phyloP scores from a whole-genome alignment of 1,139 yeast species.

The Debaryomyces sp. region DNA sequence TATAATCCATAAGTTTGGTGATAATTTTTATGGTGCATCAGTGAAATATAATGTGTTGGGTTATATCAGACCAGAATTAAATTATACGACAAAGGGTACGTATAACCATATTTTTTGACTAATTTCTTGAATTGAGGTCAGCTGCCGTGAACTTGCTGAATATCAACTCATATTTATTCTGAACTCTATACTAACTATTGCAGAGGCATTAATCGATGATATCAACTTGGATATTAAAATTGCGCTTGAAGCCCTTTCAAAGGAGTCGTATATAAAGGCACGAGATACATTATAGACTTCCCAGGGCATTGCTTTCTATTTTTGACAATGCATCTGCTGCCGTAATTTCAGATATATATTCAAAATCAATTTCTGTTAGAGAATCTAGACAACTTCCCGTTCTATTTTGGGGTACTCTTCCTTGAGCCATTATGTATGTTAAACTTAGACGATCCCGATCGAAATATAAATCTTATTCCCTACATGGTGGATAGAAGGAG shows the following conservation, averaged over 20 bases:
- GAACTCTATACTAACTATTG: constrained; percentile 16
- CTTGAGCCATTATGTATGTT: no score
- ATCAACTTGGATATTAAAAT: constrained; percentile 78
- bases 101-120: constrained; percentile 3
- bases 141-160: constrained; percentile 66
- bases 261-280: constrained; percentile 20
- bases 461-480: no score
- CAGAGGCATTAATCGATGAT: constrained; percentile 82
- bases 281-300: constrained; percentile 11
- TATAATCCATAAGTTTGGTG: constrained; percentile 69
- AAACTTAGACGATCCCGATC: no score
- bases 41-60: constrained; percentile 77
- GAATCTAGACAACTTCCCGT: no score
- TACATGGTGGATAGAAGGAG: no score
- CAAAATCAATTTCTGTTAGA: no score
- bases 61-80: constrained; percentile 86
- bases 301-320: no score
- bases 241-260: constrained; percentile 53
- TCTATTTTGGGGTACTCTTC: no score
- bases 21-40: constrained; percentile 80
- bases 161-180: neutral
- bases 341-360: no score
- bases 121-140: no score
- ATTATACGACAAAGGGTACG: constrained; percentile 70
- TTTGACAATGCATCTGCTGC: no score